A percentile compares a stretch with the other conserved stretches of the same genome.
These are phyloP conservation scores for Sphagnurus paluster DNA, from an alignment of 1,284 basidiomycete genomes.

Conservation along the genomic window DNA sequence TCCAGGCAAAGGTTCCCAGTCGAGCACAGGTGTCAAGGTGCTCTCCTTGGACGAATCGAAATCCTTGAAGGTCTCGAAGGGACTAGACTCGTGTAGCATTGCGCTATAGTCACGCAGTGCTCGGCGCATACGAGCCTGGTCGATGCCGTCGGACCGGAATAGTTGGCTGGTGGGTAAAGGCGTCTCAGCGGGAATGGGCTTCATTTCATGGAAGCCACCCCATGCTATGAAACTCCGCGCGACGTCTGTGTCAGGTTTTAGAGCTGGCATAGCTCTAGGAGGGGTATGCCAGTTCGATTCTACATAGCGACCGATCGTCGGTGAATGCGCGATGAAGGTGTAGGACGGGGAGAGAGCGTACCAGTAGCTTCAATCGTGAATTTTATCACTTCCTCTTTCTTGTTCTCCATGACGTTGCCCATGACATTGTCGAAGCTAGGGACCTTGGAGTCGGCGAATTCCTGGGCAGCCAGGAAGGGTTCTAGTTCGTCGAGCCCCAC, in stretches of 20 bases:
- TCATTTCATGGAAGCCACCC: slow-evolving; percentile 34
- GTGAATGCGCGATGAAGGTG: not conserved
- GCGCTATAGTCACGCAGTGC: slow-evolving; percentile 28
- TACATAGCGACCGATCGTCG: no score
- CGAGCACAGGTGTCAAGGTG: slow-evolving; percentile 7
- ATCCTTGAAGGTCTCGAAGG: slow-evolving; percentile 29
- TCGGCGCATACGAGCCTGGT: slow-evolving; percentile 32
- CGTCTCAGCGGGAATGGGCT: slow-evolving; percentile 24
- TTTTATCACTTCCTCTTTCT: slow-evolving; percentile 9
- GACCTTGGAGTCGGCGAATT: slow-evolving; percentile 12
- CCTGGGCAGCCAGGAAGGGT: slow-evolving; percentile 20
- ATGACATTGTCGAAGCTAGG: slow-evolving; percentile 14
- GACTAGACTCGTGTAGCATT: slow-evolving; percentile 23
- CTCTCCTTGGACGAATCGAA: slow-evolving; percentile 4
- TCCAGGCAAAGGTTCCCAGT: slow-evolving; percentile 21
- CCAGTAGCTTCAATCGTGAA: slow-evolving; percentile 24
- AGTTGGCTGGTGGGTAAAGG: slow-evolving; percentile 22
- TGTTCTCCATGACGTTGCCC: slow-evolving; percentile 10
- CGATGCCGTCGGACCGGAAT: slow-evolving; percentile 23
- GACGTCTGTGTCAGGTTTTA: not conserved
- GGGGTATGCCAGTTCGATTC: not conserved
- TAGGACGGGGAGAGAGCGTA: slow-evolving; percentile 15
- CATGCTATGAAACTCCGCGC: slow-evolving; percentile 30
- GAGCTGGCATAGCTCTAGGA: not conserved
- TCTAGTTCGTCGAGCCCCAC: slow-evolving; percentile 35